phyloP scores from a whole-genome alignment of 2,329 filamentous ascomycete genomes.

The Mariannaea sp. region DNA sequence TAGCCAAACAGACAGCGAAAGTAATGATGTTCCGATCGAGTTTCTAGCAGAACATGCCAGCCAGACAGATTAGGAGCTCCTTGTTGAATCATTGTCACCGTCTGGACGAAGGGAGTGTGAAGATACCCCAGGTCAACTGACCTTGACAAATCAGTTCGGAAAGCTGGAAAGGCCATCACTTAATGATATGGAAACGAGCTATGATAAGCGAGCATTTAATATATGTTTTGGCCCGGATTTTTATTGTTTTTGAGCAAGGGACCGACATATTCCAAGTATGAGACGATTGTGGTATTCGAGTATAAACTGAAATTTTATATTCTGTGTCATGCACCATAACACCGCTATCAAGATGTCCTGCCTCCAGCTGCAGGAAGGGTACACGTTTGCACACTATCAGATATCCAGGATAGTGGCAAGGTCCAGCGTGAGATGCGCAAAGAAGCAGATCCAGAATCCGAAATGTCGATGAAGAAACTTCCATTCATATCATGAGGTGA shows the following conservation, averaged over 20 bases:
- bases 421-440: background rate
- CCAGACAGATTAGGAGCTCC: conserved; percentile 19
- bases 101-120: background rate
- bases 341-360: conserved; percentile 30
- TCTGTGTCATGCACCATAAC: conserved; percentile 33
- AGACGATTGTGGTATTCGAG: conserved; percentile 9
- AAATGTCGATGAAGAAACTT: background rate
- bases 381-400: conserved; percentile 2
- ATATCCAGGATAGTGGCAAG: background rate
- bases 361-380: conserved; percentile 7
- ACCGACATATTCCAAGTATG: background rate
- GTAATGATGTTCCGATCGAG: conserved; percentile 57
- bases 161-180: background rate
- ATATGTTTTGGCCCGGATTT: background rate
- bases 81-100: background rate
- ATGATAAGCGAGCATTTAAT: conserved; percentile 10
- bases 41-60: conserved; percentile 53
- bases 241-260: background rate
- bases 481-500: conserved; percentile 7
- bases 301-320: conserved; percentile 33
- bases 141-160: background rate
- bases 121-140: conserved; percentile 6
- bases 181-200: conserved; percentile 9
- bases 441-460: conserved; percentile 4
- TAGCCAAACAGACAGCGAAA: conserved; percentile 44